These are phyloP conservation scores for Aspergillus diversus DNA, from an alignment of 495 filamentous ascomycete species.

Conservation along the genomic window DNA sequence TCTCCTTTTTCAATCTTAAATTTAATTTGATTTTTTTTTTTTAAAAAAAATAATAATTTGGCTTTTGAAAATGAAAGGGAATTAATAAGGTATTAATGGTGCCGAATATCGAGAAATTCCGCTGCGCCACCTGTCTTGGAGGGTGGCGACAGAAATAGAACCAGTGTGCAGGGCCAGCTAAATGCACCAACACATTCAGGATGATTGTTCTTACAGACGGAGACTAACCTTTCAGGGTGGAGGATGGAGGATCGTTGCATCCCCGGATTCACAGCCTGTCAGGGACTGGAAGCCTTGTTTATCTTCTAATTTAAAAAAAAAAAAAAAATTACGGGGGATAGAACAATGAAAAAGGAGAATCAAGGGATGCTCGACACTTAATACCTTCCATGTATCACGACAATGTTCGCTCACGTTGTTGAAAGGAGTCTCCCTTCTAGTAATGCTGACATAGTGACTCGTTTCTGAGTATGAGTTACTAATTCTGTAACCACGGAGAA, in stretches of 20 bases:
- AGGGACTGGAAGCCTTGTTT: slow-evolving; percentile 9
- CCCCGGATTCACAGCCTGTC: slow-evolving; percentile 28
- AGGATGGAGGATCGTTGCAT: slow-evolving; percentile 19
- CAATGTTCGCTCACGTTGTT: no score
- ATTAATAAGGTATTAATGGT: slow-evolving; percentile 3
- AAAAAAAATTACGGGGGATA: not conserved
- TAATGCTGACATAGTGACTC: not conserved
- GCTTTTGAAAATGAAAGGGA: slow-evolving; percentile 1
- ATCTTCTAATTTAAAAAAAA: not conserved
- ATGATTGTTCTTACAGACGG: slow-evolving; percentile 2
- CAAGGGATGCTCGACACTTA: slow-evolving; percentile 13
- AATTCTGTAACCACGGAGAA: slow-evolving; percentile 22
- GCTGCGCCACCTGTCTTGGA: slow-evolving; percentile 28
- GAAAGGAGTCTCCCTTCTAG: not conserved
- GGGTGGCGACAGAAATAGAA: slow-evolving; percentile 30
- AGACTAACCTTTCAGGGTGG: slow-evolving; percentile 16
- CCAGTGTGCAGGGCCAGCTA: slow-evolving; percentile 22
- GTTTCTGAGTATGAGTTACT: slow-evolving; percentile 2
- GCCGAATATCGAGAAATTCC: slow-evolving; percentile 1
- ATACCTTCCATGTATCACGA: no score
- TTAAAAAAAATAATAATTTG: not conserved
- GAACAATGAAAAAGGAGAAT: slow-evolving; percentile 10
- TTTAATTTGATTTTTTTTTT: not conserved
- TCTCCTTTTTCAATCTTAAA: not conserved
- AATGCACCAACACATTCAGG: slow-evolving; percentile 10